These are phyloP conservation scores for Lactuca sativa DNA, from an alignment of 129 eudicot genomes.

Conservation along the genomic window DNA sequence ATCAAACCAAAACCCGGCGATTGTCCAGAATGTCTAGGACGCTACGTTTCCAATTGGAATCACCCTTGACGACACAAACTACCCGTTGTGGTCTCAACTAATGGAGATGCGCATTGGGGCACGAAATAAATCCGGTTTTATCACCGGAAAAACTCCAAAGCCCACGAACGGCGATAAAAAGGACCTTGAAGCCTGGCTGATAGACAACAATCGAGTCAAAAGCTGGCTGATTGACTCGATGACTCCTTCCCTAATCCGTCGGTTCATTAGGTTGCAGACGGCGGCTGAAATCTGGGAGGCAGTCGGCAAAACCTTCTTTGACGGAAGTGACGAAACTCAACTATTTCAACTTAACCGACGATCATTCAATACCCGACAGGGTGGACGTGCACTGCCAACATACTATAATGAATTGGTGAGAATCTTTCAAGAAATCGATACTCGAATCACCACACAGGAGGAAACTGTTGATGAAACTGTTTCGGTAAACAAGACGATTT, in stretches of 20 bases:
- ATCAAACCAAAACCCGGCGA: background rate
- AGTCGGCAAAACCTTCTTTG: constrained; percentile 20
- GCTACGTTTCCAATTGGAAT: background rate
- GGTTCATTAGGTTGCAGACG: constrained; percentile 4
- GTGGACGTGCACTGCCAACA: constrained; percentile 6
- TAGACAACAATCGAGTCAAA: no score
- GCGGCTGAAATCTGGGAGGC: constrained; percentile 15
- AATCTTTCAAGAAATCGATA: background rate
- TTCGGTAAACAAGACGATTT: background rate
- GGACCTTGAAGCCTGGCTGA: background rate
- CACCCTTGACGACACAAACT: no score
- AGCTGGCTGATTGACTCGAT: no score
- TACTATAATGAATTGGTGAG: constrained; percentile 13
- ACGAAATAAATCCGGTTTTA: background rate
- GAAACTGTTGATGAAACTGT: background rate
- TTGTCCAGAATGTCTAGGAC: background rate
- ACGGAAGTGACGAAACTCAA: constrained; percentile 11
- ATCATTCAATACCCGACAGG: constrained; percentile 7
- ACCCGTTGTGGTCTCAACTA: no score
- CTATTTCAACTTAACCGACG: constrained; percentile 10
- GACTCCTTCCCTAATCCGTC: constrained; percentile 3
- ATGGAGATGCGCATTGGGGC: no score
- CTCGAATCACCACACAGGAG: background rate
- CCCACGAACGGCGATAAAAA: background rate
- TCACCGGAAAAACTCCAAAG: background rate